Base-by-base conservation (phyloP, 2,329 filamentous ascomycete genomes). In the Bimuria novae-zelandiae region DNA sequence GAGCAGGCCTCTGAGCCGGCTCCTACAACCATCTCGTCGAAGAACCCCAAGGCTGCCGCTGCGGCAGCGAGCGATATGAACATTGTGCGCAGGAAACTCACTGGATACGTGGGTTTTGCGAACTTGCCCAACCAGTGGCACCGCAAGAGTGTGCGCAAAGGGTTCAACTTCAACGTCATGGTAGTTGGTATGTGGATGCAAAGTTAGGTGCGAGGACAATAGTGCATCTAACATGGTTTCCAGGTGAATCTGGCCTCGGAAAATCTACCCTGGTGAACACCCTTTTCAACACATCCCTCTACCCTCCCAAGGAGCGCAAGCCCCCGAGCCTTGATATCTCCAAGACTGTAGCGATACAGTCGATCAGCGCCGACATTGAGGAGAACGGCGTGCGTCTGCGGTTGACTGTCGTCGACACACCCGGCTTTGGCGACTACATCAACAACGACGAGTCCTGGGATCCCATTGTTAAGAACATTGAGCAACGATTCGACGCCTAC, bases 141-240 rank as follows among this genome's bases (percentile, higher is more conserved):
- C 83, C 93, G 94, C 78, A 99, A 99, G 89, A 97, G 92, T 86
- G 94, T 99, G 71, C 91, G 94, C 75, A 99, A 99, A 80, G 94
- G 94, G 58, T 99, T 99, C 86, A 99, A 97, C 85, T 99, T 99
- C 84, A 99, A 99, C 76, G 94, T 99, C 67, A 99, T 99, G 94
- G 94, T 99, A 78, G 94, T 99, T 79, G 94, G 94, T 97, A 83
- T 73, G 92, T 88, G 30, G 51, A 35, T 49, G 47, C 43, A 30
- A 17, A n/a, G 14, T 14, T 27, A 17, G 12, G 2, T 11, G 29
- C 12, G 23, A 41, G 32, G 30, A 29, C 33, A n/a, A 3, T 10
- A 21, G 14, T 52, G n/a, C 10, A 21, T 49, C 61, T 69, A 59
- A 68, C 51, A 35, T 47, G 25, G 49, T 40, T 21, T 12, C 19